A percentile compares a stretch with the other conserved stretches of the same genome.
phyloP scores from a whole-genome alignment of 148 eudicot species.

The Fallopia convolvulus region DNA sequence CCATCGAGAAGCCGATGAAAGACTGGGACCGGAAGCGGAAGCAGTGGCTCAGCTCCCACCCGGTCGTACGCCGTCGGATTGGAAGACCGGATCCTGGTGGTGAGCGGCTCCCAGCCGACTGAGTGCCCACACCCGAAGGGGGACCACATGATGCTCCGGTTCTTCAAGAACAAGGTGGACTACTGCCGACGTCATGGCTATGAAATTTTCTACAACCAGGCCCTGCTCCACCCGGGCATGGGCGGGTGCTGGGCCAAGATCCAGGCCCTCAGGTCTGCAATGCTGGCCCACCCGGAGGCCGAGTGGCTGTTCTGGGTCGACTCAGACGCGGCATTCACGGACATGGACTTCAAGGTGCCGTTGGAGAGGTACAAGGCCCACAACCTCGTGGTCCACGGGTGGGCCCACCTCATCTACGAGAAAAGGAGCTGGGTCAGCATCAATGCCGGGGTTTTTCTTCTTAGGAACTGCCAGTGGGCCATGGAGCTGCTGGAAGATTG shows the following conservation, averaged over 20 bases:
- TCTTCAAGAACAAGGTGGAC: constrained; percentile 86
- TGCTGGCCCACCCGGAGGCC: constrained; percentile 93
- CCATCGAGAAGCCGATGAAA: constrained; percentile 13
- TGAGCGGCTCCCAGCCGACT: constrained; percentile 75
- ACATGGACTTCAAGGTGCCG: constrained; percentile 82
- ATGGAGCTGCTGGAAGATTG: constrained; percentile 61
- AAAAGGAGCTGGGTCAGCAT: constrained; percentile 53
- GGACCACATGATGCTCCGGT: constrained; percentile 55
- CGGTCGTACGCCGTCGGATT: constrained; percentile 26
- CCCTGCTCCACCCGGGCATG: constrained; percentile 59
- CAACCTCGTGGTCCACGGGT: constrained; percentile 68
- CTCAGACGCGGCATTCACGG: constrained; percentile 83
- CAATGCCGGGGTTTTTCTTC: constrained; percentile 60
- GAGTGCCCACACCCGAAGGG: constrained; percentile 62
- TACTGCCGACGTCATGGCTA: constrained; percentile 77
- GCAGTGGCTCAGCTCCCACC: constrained; percentile 32
- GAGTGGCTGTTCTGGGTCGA: constrained; percentile 99
- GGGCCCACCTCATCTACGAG: constrained; percentile 34
- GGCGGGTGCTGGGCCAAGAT: constrained; percentile 70
- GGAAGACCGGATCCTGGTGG: constrained; percentile 37
- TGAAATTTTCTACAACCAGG: constrained; percentile 59
- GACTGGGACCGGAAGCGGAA: constrained; percentile 27
- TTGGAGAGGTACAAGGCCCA: constrained; percentile 44
- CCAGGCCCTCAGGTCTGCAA: constrained; percentile 59
- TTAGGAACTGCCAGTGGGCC: constrained; percentile 73